phyloP scores from a whole-genome alignment of 345 rosid genomes.

The Zanthoxylum bungeanum region DNA sequence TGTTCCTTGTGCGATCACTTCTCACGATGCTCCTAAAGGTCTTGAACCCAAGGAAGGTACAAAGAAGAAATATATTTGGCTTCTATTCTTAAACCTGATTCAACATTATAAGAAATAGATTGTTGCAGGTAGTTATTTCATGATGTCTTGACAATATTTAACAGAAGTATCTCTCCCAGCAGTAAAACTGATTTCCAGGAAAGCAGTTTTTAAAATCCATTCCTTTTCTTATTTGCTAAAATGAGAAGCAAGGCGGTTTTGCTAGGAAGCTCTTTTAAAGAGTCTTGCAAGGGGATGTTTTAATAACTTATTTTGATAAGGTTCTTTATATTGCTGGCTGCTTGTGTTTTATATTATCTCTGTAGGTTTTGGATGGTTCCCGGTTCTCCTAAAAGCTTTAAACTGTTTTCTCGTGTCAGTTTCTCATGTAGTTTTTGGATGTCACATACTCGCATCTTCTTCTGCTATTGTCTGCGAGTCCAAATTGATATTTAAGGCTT shows the following conservation, averaged over 20 bases:
- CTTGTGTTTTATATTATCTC: background rate
- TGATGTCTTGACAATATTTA: background rate
- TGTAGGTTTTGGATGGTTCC: too few relatives aligned
- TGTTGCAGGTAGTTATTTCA: background rate
- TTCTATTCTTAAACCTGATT: background rate
- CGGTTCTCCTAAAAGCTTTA: background rate
- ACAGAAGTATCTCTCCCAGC: background rate
- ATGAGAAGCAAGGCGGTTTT: background rate
- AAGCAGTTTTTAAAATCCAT: background rate
- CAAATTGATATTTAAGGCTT: background rate
- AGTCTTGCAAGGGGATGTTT: background rate
- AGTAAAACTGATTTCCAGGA: background rate
- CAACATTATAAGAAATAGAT: background rate
- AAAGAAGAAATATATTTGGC: background rate
- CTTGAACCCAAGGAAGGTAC: slow-evolving; percentile 47
- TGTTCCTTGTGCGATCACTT: slow-evolving; percentile 27
- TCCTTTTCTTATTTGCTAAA: background rate
- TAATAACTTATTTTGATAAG: too few relatives aligned
- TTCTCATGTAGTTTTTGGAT: background rate
- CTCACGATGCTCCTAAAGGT: slow-evolving; percentile 29
- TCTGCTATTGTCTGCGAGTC: background rate
- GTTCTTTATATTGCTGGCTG: background rate
- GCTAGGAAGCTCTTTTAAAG: background rate
- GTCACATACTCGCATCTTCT: background rate
- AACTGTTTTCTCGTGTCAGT: background rate